These are phyloP conservation scores for Aeschynomene evenia DNA, from an alignment of 306 rosid genomes.

Conservation along the genomic window DNA sequence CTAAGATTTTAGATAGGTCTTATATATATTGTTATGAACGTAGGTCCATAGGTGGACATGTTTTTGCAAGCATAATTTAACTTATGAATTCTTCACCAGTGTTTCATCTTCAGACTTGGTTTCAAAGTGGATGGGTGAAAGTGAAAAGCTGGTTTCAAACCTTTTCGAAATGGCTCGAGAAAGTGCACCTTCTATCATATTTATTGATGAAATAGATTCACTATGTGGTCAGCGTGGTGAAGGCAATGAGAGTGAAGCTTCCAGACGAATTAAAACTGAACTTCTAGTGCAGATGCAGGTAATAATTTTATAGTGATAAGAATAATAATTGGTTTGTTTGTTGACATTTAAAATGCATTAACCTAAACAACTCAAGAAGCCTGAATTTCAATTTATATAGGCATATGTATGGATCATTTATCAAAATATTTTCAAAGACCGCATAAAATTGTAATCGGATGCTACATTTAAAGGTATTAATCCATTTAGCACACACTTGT, in stretches of 20 bases:
- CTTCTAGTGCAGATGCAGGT: slow-evolving; percentile 99
- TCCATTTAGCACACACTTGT: neutral
- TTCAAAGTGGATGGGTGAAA: slow-evolving; percentile 99
- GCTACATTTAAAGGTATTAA: neutral
- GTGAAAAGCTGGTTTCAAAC: slow-evolving; percentile 96
- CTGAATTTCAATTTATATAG: neutral
- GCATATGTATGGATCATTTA: neutral
- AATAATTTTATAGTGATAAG: slow-evolving; percentile 32
- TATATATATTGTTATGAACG: neutral
- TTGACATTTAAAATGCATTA: slow-evolving; percentile 22
- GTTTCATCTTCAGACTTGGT: slow-evolving; percentile 96
- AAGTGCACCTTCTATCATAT: slow-evolving; percentile 96
- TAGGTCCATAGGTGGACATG: slow-evolving; percentile 11
- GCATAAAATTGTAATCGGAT: neutral
- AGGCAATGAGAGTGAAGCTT: slow-evolving; percentile 99
- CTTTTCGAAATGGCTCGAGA: slow-evolving; percentile 99
- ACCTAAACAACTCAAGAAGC: neutral
- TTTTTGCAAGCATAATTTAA: slow-evolving; percentile 28
- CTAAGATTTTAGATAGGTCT: too few species aligned
- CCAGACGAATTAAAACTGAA: slow-evolving; percentile 97
- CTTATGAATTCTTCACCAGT: slow-evolving; percentile 44
- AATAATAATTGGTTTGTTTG: slow-evolving; percentile 5
- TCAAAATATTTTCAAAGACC: slow-evolving; percentile 7
- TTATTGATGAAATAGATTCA: slow-evolving; percentile 97
- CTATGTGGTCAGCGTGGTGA: slow-evolving; percentile 97